Conservation (phyloP, 2,329 filamentous ascomycete genomes). For the Blumeriella jaapii region DNA sequence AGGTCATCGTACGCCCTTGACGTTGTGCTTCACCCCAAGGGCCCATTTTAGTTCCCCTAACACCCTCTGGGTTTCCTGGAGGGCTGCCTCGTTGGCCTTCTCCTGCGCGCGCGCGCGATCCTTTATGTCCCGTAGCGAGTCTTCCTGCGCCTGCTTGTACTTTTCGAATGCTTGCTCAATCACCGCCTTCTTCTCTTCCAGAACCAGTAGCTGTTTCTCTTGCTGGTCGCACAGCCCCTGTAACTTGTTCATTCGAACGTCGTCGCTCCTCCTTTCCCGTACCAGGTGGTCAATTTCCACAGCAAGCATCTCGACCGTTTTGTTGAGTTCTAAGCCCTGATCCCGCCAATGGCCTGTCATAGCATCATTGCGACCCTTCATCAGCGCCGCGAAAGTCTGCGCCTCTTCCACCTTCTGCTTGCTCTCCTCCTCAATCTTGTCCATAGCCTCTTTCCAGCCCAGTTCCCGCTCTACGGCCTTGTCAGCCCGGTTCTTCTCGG, state of each 20-base stretch:
- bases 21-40: constrained; percentile 52
- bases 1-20: constrained; percentile 40
- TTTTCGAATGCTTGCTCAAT: constrained; percentile 48
- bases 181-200: constrained; percentile 48
- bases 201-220: constrained; percentile 52
- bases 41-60: constrained; percentile 63
- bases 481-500: constrained; percentile 49
- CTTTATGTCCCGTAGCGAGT: constrained; percentile 48
- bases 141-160: constrained; percentile 54
- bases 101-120: constrained; percentile 44
- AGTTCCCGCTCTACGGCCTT: constrained; percentile 49
- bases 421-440: constrained; percentile 46
- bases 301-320: constrained; percentile 35
- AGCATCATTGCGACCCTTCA: constrained; percentile 59
- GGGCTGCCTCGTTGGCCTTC: constrained; percentile 45
- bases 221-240: constrained; percentile 64
- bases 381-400: constrained; percentile 49
- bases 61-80: constrained; percentile 48
- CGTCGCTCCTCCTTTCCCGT: constrained; percentile 45
- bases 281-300: constrained; percentile 43
- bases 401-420: constrained; percentile 55
- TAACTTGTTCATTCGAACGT: constrained; percentile 51
- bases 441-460: constrained; percentile 51
- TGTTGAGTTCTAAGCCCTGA: constrained; percentile 33
- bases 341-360: constrained; percentile 57